Evolutionary conservation across 1,139 yeast genomes (phyloP).

Genomic region (Groenewaldozyma sp.): DNA sequence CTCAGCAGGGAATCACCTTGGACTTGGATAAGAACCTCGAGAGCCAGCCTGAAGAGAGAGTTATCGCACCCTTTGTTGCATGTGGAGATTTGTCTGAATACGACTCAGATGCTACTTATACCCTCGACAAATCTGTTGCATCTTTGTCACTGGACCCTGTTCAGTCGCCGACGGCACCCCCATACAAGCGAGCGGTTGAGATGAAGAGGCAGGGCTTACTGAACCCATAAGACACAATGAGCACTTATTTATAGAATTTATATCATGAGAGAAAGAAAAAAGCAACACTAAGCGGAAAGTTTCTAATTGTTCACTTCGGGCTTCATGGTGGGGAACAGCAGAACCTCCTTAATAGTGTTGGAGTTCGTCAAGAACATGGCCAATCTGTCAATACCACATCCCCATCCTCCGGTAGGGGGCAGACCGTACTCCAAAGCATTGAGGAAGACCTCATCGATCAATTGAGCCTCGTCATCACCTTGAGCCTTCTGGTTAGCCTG

Average conservation of each 20-base stretch:
- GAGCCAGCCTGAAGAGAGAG: constrained; percentile 44
- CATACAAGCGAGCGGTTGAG: constrained; percentile 84
- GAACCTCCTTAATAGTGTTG: constrained; percentile 94
- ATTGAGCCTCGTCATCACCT: constrained; percentile 98
- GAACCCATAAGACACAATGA: constrained; percentile 11
- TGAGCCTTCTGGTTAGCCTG: constrained; percentile 98
- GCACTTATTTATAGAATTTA: not conserved
- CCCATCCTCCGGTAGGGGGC: constrained; percentile 99
- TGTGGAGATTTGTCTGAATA: constrained; percentile 84
- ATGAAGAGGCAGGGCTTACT: constrained; percentile 68
- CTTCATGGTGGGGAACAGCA: constrained; percentile 96
- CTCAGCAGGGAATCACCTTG: constrained; percentile 29
- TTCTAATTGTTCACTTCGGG: constrained; percentile 47
- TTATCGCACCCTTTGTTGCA: constrained; percentile 79
- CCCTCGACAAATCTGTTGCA: constrained; percentile 38
- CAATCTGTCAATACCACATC: constrained; percentile 96
- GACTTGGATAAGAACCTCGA: constrained; percentile 1
- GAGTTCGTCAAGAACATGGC: constrained; percentile 97
- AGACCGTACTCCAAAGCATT: constrained; percentile 96
- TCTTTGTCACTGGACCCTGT: constrained; percentile 68
- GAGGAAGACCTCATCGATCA: constrained; percentile 93
- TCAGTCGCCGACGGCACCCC: constrained; percentile 93
- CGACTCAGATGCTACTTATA: constrained; percentile 93
- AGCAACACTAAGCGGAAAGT: not conserved
- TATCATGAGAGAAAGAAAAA: not conserved